Percentiles rank a stretch among this genome's conserved stretches.
phyloP scores from a whole-genome alignment of 495 filamentous ascomycete species.

The Neurospora pannonica region DNA sequence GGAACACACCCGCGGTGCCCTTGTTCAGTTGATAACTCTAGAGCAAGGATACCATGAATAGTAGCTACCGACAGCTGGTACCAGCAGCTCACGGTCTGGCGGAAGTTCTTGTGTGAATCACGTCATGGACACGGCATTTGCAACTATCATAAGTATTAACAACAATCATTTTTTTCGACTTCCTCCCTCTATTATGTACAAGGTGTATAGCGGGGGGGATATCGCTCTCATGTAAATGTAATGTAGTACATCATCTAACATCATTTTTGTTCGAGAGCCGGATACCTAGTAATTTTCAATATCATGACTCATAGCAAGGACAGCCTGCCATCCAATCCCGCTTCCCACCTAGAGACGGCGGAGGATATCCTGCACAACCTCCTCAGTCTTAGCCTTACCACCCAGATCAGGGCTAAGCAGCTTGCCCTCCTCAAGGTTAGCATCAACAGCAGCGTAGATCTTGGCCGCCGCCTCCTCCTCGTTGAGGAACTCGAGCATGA shows the following conservation, averaged over 20 bases:
- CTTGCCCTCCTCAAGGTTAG: constrained; percentile 73
- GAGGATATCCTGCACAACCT: constrained; percentile 85
- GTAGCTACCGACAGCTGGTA: not conserved
- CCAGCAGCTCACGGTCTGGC: not conserved
- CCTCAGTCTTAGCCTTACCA: constrained; percentile 73
- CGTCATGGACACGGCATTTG: not conserved
- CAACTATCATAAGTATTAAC: not conserved
- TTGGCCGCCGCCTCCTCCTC: constrained; percentile 75
- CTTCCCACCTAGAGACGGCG: constrained; percentile 54
- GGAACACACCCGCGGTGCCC: not conserved
- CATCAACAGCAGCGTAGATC: constrained; percentile 90
- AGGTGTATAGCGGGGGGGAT: not conserved
- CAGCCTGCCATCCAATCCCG: not conserved
- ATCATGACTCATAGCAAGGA: not conserved
- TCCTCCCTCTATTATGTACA: not conserved
- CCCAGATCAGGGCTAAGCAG: constrained; percentile 86
- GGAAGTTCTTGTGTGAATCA: not conserved
- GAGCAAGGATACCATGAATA: not conserved
- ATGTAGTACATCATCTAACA: not conserved
- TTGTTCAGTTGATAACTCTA: not conserved
- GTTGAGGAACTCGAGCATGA: constrained; percentile 93
- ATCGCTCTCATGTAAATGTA: not conserved
- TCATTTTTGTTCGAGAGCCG: not conserved
- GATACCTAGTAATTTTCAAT: not conserved
- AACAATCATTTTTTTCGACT: not conserved